A percentile compares a stretch with the other conserved stretches of the same genome.
These are phyloP conservation scores for Aspergillus sp. DNA, from an alignment of 2,329 filamentous ascomycete genomes.

Conservation along the genomic window DNA sequence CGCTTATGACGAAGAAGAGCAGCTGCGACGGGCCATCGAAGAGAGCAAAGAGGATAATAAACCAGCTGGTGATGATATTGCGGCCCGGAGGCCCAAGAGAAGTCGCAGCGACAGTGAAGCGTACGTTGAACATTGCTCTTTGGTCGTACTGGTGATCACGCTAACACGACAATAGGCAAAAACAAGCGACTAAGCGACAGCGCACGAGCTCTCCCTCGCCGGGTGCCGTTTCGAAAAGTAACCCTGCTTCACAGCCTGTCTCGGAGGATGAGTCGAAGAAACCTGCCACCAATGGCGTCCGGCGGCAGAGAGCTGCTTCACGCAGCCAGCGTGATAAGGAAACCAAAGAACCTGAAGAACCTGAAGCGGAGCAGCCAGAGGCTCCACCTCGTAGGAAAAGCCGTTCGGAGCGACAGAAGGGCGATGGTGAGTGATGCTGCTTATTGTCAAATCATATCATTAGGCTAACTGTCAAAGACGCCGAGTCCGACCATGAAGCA, in stretches of 20 bases:
- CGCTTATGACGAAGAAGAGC: slow-evolving; percentile 92
- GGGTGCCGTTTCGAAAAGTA: slow-evolving; percentile 58
- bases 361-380: slow-evolving; percentile 72
- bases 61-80: slow-evolving; percentile 55
- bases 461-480: slow-evolving; percentile 35
- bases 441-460: neutral
- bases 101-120: slow-evolving; percentile 90
- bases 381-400: slow-evolving; percentile 78
- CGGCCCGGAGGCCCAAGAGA: slow-evolving; percentile 72
- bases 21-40: slow-evolving; percentile 84
- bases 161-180: slow-evolving; percentile 61
- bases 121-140: slow-evolving; percentile 59
- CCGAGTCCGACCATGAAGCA: slow-evolving; percentile 73
- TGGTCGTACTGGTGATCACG: slow-evolving; percentile 19
- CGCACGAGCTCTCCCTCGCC: slow-evolving; percentile 77
- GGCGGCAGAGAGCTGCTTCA: slow-evolving; percentile 61
- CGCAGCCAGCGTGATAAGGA: slow-evolving; percentile 57
- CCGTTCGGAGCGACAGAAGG: slow-evolving; percentile 75
- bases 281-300: slow-evolving; percentile 42
- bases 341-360: slow-evolving; percentile 58
- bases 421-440: slow-evolving; percentile 64
- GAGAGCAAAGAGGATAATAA: slow-evolving; percentile 84
- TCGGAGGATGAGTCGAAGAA: slow-evolving; percentile 69
- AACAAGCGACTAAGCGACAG: slow-evolving; percentile 74
- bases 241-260: slow-evolving; percentile 39